Base-by-base conservation (phyloP, 176 grass and related monocot genomes). In the Otatea glauca region DNA sequence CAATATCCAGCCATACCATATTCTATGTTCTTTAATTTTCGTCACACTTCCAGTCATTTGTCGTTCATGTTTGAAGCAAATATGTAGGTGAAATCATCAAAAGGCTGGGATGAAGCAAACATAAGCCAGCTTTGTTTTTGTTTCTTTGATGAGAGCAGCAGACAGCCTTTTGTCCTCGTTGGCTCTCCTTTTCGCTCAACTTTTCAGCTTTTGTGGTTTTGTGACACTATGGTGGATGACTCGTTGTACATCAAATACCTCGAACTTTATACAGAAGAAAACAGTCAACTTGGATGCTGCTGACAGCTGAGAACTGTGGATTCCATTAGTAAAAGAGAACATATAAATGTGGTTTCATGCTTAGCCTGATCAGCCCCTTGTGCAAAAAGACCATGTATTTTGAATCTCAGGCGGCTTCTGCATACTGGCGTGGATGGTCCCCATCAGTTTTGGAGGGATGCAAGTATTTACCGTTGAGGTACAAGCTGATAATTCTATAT, bases 181-280 rank as follows among this genome's bases (percentile, higher is more conserved):
- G 3, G 6, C 37, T 25, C 17, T 15, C 47, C 35, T 76, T 84
- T 77, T 58, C 1, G 17, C 68, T 32, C 34, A 15, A 23, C 55
- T 41, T 84, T 84, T 63, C 69, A 64, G 58, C 60, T 74, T 73
- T 60, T 17, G 29, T 39, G 12, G 8, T 39, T 21, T 7, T 21
- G 34, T 42, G n/a, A 8, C 64, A 69, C 59, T 41, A 6, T 9
- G 63, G 64, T 65, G 25, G 41, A 42, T 29, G 41, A 16, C 59
- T 35, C 61, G 24, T 20, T 79, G 27, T 35, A 8, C 43, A 80
- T 56, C 47, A 80, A 68, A 55, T 41, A 20, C 21, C 38, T 38
- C 75, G 25, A 15, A 27, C 68, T 78, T 83, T 83, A 56, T 67
- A 18, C 65, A 24, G 50, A 14, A 37, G 29, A 54, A 29, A n/a